A percentile compares a stretch with the other conserved stretches of the same genome.
phyloP scores from a whole-genome alignment of 2,329 filamentous ascomycete genomes.

The Chaetomium olivaceum region DNA sequence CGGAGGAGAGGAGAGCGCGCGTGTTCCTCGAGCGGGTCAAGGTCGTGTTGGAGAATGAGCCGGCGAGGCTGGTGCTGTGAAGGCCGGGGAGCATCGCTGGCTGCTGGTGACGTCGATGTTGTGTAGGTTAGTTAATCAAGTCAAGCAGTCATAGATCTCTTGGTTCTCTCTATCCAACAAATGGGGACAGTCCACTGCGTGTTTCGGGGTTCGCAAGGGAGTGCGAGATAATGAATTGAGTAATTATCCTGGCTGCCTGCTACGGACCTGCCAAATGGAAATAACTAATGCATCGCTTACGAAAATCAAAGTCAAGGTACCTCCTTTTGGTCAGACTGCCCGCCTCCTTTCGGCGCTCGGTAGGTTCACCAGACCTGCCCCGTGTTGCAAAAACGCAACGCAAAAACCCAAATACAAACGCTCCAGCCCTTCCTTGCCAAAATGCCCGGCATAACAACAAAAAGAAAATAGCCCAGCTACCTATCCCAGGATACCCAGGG shows the following conservation, averaged over 20 bases:
- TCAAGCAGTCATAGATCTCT: conserved; percentile 7
- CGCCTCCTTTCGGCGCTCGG: not conserved
- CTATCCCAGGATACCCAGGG: not conserved
- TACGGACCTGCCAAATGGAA: not conserved
- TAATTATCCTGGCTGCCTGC: not conserved
- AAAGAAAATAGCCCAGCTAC: not conserved
- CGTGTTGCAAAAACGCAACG: not conserved
- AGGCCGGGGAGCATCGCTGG: not conserved
- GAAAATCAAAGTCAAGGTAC: not conserved
- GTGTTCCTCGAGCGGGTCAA: conserved; percentile 87
- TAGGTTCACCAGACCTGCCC: not conserved
- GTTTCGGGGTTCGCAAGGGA: not conserved
- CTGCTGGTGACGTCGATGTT: conserved; percentile 2
- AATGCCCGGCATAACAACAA: not conserved
- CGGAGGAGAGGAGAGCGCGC: conserved; percentile 78
- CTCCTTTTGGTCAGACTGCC: not conserved
- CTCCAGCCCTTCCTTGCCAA: not conserved
- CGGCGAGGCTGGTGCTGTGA: conserved; percentile 70
- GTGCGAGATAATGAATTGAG: not conserved
- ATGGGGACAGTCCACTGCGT: not conserved
- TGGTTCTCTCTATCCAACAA: conserved; percentile 2
- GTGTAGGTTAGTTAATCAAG: conserved; percentile 17
- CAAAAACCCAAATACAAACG: not conserved
- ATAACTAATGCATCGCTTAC: not conserved
- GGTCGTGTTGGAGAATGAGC: conserved; percentile 76